Conservation (phyloP, 2,329 filamentous ascomycete species). For the Spiromastix sp. region DNA sequence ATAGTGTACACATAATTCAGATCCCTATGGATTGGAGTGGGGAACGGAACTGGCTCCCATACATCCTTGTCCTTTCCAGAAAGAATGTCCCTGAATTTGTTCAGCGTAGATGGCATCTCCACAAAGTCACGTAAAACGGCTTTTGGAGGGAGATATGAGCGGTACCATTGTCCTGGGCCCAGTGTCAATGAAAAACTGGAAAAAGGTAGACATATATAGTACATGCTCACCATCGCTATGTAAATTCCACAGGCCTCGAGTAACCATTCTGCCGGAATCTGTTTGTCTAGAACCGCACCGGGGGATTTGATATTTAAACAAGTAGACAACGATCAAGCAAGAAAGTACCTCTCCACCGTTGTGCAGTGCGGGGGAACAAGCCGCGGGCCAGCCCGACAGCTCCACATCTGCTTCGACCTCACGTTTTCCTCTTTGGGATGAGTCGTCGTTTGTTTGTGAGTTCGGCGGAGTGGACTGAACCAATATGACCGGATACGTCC, state of each 20-base stretch:
- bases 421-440: too few relatives aligned
- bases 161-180: conserved; percentile 17
- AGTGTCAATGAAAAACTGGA: conserved; percentile 13
- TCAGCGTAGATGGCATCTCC: conserved; percentile 6
- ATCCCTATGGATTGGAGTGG: conserved; percentile 14
- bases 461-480: too few relatives aligned
- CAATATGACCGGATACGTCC: too few relatives aligned
- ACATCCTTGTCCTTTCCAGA: conserved; percentile 9
- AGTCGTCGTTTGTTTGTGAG: too few relatives aligned
- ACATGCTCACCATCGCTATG: conserved; percentile 5
- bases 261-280: too few relatives aligned
- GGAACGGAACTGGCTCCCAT: conserved; percentile 15
- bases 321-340: too few relatives aligned
- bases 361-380: too few relatives aligned
- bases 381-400: too few relatives aligned
- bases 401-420: too few relatives aligned
- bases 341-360: too few relatives aligned
- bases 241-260: conserved; percentile 11
- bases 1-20: conserved; percentile 19
- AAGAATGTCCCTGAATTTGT: conserved; percentile 5
- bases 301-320: too few relatives aligned
- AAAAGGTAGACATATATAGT: conserved; percentile 2
- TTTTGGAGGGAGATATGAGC: conserved; percentile 9
- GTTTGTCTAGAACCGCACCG: too few relatives aligned
- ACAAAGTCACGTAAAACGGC: conserved; percentile 6